A percentile compares a stretch with the other conserved stretches of the same genome.
These are phyloP conservation scores for Nakazawaea siamensis DNA, from an alignment of 805 yeast genomes.

Conservation along the genomic window DNA sequence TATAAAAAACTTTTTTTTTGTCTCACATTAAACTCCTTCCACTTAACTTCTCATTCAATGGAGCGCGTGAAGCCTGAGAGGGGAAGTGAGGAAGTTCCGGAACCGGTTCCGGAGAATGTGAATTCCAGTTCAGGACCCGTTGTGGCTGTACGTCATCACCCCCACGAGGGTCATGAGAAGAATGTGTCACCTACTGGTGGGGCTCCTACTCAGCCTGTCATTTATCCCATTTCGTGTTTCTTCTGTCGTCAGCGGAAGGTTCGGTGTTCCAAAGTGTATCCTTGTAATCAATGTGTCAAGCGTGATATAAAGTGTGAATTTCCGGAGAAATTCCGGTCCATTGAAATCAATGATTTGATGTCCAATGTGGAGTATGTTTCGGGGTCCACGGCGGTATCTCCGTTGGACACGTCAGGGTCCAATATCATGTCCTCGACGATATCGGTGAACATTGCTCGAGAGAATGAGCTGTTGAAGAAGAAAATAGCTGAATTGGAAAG, in stretches of 20 bases:
- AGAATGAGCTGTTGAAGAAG: constrained; percentile 21
- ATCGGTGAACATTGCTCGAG: constrained; percentile 14
- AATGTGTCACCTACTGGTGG: too few species aligned
- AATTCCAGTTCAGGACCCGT: too few species aligned
- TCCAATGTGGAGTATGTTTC: constrained; percentile 6
- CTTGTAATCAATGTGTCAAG: constrained; percentile 33
- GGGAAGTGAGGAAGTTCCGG: too few species aligned
- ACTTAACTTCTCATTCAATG: too few species aligned
- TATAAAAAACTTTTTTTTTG: too few species aligned
- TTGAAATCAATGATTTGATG: constrained; percentile 20
- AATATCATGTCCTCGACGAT: constrained; percentile 11
- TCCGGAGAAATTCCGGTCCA: constrained; percentile 39
- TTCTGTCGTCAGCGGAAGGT: constrained; percentile 25
- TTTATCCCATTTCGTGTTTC: constrained; percentile 23
- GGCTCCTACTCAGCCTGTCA: too few species aligned
- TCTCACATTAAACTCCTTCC: too few species aligned
- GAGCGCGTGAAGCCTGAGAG: too few species aligned
- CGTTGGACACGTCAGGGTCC: constrained; percentile 10
- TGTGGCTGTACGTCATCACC: too few species aligned
- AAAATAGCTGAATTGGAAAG: constrained; percentile 18
- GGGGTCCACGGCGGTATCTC: constrained; percentile 5
- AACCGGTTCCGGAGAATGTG: too few species aligned
- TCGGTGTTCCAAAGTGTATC: constrained; percentile 25
- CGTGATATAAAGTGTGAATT: constrained; percentile 32
- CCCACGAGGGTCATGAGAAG: too few species aligned